Base-by-base conservation (phyloP, 2,329 filamentous ascomycete species). In the Pseudogymnoascus sp. region DNA sequence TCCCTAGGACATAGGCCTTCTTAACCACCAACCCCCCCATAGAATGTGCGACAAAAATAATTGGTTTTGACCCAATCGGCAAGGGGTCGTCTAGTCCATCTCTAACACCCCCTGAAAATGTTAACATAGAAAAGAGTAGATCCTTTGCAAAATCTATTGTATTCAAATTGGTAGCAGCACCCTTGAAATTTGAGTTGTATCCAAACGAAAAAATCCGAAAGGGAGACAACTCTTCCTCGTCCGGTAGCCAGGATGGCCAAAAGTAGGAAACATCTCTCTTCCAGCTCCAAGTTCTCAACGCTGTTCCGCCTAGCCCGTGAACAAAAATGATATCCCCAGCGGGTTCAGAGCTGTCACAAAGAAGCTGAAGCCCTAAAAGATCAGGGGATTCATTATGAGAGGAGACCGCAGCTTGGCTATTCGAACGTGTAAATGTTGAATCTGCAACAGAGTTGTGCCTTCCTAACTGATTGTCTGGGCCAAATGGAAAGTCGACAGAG, bases 11-110 rank as follows among this genome's bases (percentile, higher is more conserved):
- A 42, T 69, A 74, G 0, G 74, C 74, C 62, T 71, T 71, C 60
- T 77, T 77, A 25, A 72, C 67, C 1, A 76, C 71, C 0, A 76
- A 65, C 0, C 74, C 75, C 4, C 75, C 75, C 73, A 77, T 75
- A 60, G 72, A 75, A 55, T 77, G 75, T 2, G 66, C 74, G 15
- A 76, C 66, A 10, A 77, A 69, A 8, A 77, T 67, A 3, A 75
- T 63, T 8, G 42, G 42, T 13, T 2, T 48, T 4, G 42, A 48
- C 2, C 42, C 42, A 29, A 48, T 44, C 21, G 41, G 12, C 21
- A 44, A 8, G 5, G 5, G n/a, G 1, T 12, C 9, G 8, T 29
- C 21, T 27, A 15, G 10, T 39, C 63, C 10, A 63, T 65, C 17
- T 29, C 42, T 59, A 62, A 62, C 48, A 3, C 60, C 61, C 15